Evolutionary conservation across 768 basidiomycete genomes (phyloP), one percentile per base, ranked within the genome.

Genomic region (Phlebiopsis flavidoalba): DNA sequence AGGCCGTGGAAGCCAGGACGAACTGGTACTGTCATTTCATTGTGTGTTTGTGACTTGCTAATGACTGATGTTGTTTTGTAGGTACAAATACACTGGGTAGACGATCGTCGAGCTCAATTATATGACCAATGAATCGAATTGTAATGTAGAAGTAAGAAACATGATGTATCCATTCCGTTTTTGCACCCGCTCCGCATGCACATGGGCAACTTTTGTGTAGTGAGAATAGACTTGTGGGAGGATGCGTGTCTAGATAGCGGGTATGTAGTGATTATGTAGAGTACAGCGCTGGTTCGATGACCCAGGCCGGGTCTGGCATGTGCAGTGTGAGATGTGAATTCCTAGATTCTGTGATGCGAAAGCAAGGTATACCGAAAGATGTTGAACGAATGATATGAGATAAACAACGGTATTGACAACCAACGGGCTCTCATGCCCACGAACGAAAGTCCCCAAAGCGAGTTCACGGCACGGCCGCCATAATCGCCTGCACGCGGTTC

Each of bases 401-500:
- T 35, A 53, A 53, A 53, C 14, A 19, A 49, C 26, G 6, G 26
- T 21, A 21, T n/a, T 31, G 26, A 51, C 50, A 26, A 10, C 50
- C 24, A 26, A 31, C 22, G 50, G 50, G 50, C 50, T 26, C 50
- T 7, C 12, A 17, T 19, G 31, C 19, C n/a, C 21, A 52, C 33
- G 15, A 17, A 26, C 40, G 51, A 19, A 31, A 31, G 26, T 31
- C 40, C 22, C 7, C 48, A 2, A 24, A 5, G 17, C 17, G n/a
- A 21, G 8, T 4, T 53, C 37, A 65, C 65, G 68, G 72, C 76
- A 77, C 88, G 60, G 84, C 82, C 12, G 89, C 88, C 86, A 92
- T 89, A 61, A 94, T 93, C 40, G 88, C 86, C 69, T 86, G 84
- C 1, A 91, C 91, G 76, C 89, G 92, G 61, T 77, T 66, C 47